Evolutionary conservation across 2,329 filamentous ascomycete species (phyloP).

Genomic region (Leptographium galeiforme): DNA sequence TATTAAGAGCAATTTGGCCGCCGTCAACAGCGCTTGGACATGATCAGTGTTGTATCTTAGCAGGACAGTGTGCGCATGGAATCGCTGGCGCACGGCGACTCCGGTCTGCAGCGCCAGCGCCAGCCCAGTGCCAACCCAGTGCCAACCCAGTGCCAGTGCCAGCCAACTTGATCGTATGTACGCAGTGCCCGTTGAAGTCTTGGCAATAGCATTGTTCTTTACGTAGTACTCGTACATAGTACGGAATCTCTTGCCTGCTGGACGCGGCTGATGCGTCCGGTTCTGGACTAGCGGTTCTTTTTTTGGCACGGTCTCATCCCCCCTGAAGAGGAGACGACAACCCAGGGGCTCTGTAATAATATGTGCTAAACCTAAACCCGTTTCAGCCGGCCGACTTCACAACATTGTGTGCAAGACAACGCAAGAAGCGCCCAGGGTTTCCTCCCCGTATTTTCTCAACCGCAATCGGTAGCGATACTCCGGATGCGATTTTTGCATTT

Average conservation of each 20-base stretch:
- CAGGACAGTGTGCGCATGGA: neutral
- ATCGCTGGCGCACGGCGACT: too few species aligned
- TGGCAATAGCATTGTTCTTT: too few species aligned
- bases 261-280: neutral
- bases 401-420: neutral
- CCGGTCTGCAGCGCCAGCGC: too few species aligned
- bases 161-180: too few species aligned
- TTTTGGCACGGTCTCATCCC: neutral
- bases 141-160: too few species aligned
- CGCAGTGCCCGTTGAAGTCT: too few species aligned
- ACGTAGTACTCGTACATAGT: too few species aligned
- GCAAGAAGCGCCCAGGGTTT: neutral
- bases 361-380: constrained; percentile 13
- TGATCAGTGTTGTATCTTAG: neutral
- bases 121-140: too few species aligned
- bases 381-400: constrained; percentile 8
- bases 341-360: constrained; percentile 4
- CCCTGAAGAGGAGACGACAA: neutral
- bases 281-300: neutral
- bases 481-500: neutral
- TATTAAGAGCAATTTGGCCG: neutral
- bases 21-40: neutral
- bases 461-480: neutral
- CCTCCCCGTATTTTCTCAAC: neutral
- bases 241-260: neutral